A percentile compares a stretch with the other conserved stretches of the same genome.
These are phyloP conservation scores for Saccharomyces hybrid DNA, from an alignment of 1,139 yeast genomes.

Conservation along the genomic window DNA sequence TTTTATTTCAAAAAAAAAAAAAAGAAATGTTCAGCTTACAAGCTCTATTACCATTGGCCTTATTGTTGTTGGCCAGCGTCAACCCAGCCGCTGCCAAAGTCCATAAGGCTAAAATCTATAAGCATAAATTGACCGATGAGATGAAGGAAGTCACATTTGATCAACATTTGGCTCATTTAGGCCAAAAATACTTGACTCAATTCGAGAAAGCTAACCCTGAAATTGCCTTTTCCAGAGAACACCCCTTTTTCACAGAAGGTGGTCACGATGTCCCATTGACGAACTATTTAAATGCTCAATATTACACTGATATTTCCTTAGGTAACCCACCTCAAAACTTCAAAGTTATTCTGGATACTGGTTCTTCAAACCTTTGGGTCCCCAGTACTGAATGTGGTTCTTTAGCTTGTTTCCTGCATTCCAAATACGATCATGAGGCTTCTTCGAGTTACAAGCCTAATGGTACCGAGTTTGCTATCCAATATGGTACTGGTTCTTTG, in stretches of 20 bases:
- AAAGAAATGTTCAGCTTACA: slow-evolving; percentile 40
- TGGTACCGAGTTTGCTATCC: slow-evolving; percentile 77
- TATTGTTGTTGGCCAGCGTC: slow-evolving; percentile 36
- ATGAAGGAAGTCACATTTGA: slow-evolving; percentile 52
- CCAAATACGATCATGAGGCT: slow-evolving; percentile 75
- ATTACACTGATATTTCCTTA: slow-evolving; percentile 76
- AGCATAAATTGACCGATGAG: slow-evolving; percentile 55
- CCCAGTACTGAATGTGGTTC: slow-evolving; percentile 85
- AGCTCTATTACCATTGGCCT: slow-evolving; percentile 64
- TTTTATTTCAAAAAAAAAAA: not conserved
- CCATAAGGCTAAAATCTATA: slow-evolving; percentile 55
- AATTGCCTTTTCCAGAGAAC: slow-evolving; percentile 22
- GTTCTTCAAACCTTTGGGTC: slow-evolving; percentile 95
- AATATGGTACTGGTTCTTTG: slow-evolving; percentile 87
- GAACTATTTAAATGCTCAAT: slow-evolving; percentile 91
- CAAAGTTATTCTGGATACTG: slow-evolving; percentile 89
- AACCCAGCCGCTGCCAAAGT: slow-evolving; percentile 46
- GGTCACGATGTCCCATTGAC: slow-evolving; percentile 75
- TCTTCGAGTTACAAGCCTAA: slow-evolving; percentile 79
- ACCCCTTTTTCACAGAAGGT: slow-evolving; percentile 23
- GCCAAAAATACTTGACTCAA: slow-evolving; percentile 58
- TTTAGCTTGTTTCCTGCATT: slow-evolving; percentile 88
- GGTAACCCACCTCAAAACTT: slow-evolving; percentile 93
- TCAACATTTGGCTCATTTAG: slow-evolving; percentile 63
- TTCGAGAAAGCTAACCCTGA: slow-evolving; percentile 43